Percentiles rank a stretch among this genome's conserved stretches.
Evolutionary conservation across 805 yeast genomes (phyloP).

Genomic region (Zygosaccharomyces pseudorouxii): DNA sequence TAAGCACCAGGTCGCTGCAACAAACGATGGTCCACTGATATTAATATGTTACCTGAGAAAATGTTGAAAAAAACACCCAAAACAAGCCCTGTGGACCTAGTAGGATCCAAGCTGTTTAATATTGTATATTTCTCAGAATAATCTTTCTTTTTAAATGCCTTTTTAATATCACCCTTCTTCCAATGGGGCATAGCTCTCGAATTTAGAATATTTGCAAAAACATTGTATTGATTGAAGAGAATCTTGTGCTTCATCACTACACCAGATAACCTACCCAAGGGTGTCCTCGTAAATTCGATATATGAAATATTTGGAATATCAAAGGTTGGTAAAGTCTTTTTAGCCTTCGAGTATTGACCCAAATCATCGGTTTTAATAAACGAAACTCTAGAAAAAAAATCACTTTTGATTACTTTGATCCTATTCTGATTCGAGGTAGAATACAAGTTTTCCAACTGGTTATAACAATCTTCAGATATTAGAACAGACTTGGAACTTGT

Average conservation of each 20-base stretch:
- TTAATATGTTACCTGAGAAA: slow-evolving; percentile 74
- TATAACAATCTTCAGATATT: slow-evolving; percentile 74
- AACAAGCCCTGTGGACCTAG: slow-evolving; percentile 82
- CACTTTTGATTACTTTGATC: slow-evolving; percentile 30
- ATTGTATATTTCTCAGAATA: slow-evolving; percentile 47
- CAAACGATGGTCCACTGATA: slow-evolving; percentile 72
- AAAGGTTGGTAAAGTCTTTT: slow-evolving; percentile 55
- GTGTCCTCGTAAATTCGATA: slow-evolving; percentile 85
- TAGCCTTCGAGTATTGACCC: slow-evolving; percentile 63
- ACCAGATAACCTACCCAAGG: slow-evolving; percentile 88
- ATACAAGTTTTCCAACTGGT: slow-evolving; percentile 63
- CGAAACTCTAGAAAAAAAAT: slow-evolving; percentile 28
- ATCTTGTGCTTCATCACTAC: slow-evolving; percentile 90
- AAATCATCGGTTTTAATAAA: slow-evolving; percentile 73
- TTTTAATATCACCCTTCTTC: slow-evolving; percentile 45
- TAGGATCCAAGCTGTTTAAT: slow-evolving; percentile 59
- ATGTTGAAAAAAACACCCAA: slow-evolving; percentile 76
- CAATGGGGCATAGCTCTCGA: slow-evolving; percentile 45
- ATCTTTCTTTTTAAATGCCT: slow-evolving; percentile 36
- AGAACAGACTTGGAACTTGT: slow-evolving; percentile 76
- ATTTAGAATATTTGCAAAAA: slow-evolving; percentile 62
- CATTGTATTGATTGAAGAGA: slow-evolving; percentile 80
- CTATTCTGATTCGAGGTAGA: slow-evolving; percentile 38
- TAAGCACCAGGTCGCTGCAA: slow-evolving; percentile 81
- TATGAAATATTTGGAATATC: slow-evolving; percentile 85